Conservation (phyloP, 148 eudicot genomes). For the Polygonum aviculare region DNA sequence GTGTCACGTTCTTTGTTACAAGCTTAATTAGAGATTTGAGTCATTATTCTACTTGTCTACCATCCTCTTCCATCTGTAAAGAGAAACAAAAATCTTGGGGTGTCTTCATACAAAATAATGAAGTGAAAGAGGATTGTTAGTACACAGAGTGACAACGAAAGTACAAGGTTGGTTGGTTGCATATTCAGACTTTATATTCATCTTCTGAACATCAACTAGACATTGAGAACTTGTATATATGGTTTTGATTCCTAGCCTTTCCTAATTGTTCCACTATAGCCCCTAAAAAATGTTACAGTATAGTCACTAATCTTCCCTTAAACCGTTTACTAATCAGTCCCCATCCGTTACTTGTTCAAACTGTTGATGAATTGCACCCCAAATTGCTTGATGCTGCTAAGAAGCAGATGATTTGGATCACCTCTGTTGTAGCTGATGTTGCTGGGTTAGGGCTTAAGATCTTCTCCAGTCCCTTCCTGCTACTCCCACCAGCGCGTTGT, state of each 20-base stretch:
- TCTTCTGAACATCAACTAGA: neutral
- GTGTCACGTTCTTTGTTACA: neutral
- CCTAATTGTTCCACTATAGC: too few species aligned
- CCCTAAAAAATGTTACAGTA: too few species aligned
- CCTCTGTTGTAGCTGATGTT: constrained; percentile 52
- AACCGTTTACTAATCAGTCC: too few species aligned
- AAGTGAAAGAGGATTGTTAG: neutral
- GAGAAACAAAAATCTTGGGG: neutral
- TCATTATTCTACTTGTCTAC: neutral
- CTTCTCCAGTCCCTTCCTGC: constrained; percentile 57
- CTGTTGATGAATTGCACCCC: constrained; percentile 52
- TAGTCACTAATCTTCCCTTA: too few species aligned
- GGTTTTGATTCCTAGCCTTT: too few species aligned
- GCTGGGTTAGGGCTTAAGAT: constrained; percentile 46
- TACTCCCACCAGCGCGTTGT: constrained; percentile 55
- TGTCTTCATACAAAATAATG: neutral
- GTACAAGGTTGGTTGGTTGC: neutral
- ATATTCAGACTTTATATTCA: neutral
- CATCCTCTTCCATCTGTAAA: neutral
- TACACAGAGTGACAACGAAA: neutral
- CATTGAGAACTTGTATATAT: too few species aligned
- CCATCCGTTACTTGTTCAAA: constrained; percentile 20
- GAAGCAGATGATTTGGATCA: constrained; percentile 62
- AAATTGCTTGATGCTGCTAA: constrained; percentile 47
- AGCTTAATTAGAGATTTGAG: neutral